Conservation (phyloP, 1,139 yeast genomes). For the Geotrichum siamense region DNA sequence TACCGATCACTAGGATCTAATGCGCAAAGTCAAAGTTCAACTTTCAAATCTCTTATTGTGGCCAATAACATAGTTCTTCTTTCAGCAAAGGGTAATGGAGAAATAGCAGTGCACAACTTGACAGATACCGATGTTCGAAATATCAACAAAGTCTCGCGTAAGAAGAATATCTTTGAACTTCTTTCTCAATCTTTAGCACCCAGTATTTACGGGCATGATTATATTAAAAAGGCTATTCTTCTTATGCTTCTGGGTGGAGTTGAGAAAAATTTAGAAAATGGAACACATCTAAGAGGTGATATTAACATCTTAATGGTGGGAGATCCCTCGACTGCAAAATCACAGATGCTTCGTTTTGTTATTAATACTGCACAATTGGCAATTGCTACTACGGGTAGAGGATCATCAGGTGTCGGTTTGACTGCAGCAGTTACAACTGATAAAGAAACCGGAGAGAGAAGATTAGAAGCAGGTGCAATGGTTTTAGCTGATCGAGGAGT, state of each 20-base stretch:
- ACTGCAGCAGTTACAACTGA: constrained; percentile 98
- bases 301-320: constrained; percentile 95
- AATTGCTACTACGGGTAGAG: constrained; percentile 97
- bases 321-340: constrained; percentile 97
- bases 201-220: constrained; percentile 87
- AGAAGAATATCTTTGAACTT: constrained; percentile 64
- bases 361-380: constrained; percentile 92
- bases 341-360: constrained; percentile 90
- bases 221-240: constrained; percentile 84
- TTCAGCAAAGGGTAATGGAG: constrained; percentile 78
- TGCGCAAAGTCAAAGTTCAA: constrained; percentile 40
- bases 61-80: constrained; percentile 87
- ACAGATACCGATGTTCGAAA: constrained; percentile 81
- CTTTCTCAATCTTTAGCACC: constrained; percentile 89
- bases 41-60: constrained; percentile 72
- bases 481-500: constrained; percentile 96
- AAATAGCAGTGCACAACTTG: constrained; percentile 65
- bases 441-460: constrained; percentile 93
- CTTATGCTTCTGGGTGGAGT: constrained; percentile 90
- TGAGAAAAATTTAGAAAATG: constrained; percentile 89
- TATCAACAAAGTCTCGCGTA: constrained; percentile 69
- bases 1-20: constrained; percentile 86
- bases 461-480: constrained; percentile 99
- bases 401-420: constrained; percentile 98
- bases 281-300: constrained; percentile 97